phyloP scores from a whole-genome alignment of 768 basidiomycete genomes.

The Calocera cornea region DNA sequence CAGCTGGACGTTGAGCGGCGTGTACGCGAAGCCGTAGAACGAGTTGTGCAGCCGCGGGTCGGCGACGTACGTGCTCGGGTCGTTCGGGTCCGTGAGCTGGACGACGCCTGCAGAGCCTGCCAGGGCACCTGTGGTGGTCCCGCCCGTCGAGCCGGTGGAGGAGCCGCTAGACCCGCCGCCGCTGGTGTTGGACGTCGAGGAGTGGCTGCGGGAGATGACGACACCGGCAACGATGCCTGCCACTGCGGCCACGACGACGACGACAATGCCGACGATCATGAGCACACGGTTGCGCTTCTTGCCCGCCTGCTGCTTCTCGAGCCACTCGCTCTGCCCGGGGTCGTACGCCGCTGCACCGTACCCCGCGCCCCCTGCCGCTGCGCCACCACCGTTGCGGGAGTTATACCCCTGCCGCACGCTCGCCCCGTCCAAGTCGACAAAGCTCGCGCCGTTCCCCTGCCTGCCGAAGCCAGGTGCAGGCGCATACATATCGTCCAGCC shows the following conservation, averaged over 20 bases:
- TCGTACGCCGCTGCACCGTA: background rate
- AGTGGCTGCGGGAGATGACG: constrained; percentile 41
- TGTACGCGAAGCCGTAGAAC: constrained; percentile 29
- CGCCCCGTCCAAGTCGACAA: background rate
- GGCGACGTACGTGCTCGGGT: constrained; percentile 67
- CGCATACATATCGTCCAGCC: background rate
- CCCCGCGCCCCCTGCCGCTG: background rate
- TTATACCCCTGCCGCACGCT: background rate
- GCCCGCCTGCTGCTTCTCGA: constrained; percentile 12
- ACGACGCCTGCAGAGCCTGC: background rate
- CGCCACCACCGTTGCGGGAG: background rate
- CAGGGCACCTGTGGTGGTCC: constrained; percentile 11
- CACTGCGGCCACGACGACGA: constrained; percentile 38
- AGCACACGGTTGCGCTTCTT: constrained; percentile 41
- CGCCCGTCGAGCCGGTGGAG: constrained; percentile 20
- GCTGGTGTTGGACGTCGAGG: constrained; percentile 14
- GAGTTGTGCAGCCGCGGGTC: constrained; percentile 53
- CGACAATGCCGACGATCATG: constrained; percentile 36
- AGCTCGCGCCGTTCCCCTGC: background rate
- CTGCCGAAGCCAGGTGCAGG: background rate
- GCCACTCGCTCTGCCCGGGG: constrained; percentile 7
- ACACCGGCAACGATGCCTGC: constrained; percentile 48
- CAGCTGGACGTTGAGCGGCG: constrained; percentile 5
- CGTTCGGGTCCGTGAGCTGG: constrained; percentile 34
- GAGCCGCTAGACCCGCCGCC: constrained; percentile 17